phyloP scores from a whole-genome alignment of 139 green algal genomes.

The Chlamydomonas applanata region DNA sequence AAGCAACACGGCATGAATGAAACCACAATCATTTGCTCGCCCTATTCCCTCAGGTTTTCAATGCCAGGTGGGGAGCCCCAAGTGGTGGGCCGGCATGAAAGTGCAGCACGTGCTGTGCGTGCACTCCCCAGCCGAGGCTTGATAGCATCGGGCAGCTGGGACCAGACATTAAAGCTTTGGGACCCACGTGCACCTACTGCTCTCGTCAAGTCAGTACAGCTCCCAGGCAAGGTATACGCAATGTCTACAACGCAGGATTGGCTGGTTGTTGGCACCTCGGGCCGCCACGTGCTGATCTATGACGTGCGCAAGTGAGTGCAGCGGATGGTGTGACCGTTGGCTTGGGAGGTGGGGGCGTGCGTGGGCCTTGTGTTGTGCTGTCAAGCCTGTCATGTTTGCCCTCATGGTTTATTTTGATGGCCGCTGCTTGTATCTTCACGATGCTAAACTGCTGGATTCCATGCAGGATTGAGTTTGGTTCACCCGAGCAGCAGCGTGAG shows the following conservation, averaged over 20 bases:
- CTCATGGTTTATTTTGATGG: too few species aligned
- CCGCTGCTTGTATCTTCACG: too few species aligned
- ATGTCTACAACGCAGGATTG: conserved; percentile 44
- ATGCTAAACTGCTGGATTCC: too few species aligned
- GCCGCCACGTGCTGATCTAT: conserved; percentile 77
- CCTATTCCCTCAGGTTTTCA: background rate
- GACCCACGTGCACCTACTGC: background rate
- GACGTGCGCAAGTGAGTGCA: conserved; percentile 63
- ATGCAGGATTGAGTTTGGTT: conserved; percentile 26
- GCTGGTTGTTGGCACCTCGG: conserved; percentile 77
- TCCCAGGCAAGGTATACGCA: conserved; percentile 79
- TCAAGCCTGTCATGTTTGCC: too few species aligned
- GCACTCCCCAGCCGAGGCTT: background rate
- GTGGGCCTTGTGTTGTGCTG: too few species aligned
- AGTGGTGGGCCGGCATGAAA: background rate
- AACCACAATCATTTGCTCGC: too few species aligned
- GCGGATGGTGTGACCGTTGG: too few species aligned
- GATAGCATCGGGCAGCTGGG: conserved; percentile 15
- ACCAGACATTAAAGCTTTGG: conserved; percentile 16
- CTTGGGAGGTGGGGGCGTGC: too few species aligned
- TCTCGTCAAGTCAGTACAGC: conserved; percentile 33
- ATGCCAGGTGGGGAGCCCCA: background rate
- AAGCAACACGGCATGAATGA: too few species aligned
- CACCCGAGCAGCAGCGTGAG: conserved; percentile 68
- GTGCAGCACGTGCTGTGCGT: background rate